Percentiles rank a stretch among this genome's conserved stretches.
phyloP scores from a whole-genome alignment of 768 basidiomycete genomes.

The Hericium erinaceus region DNA sequence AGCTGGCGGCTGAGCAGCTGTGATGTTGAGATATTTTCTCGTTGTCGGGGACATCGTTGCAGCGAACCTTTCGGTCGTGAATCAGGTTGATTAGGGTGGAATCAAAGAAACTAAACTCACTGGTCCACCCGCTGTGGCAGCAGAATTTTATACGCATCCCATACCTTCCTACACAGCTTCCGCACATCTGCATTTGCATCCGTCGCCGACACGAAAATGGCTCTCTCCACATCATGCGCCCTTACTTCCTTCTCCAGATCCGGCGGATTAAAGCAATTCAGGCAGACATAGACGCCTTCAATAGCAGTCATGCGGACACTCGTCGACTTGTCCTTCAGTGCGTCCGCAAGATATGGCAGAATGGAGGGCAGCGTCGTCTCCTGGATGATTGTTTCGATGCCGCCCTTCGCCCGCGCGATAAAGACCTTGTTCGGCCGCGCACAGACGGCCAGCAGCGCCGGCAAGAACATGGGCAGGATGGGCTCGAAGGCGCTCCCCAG shows the following conservation, averaged over 20 bases:
- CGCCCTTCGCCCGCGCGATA: slow-evolving; percentile 51
- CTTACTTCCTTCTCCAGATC: slow-evolving; percentile 64
- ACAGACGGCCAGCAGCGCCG: slow-evolving; percentile 57
- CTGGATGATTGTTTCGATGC: slow-evolving; percentile 54
- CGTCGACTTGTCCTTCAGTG: slow-evolving; percentile 58
- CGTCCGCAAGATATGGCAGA: slow-evolving; percentile 49
- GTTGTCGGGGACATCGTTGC: slow-evolving; percentile 67
- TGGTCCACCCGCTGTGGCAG: slow-evolving; percentile 59
- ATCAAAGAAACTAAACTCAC: slow-evolving; percentile 30
- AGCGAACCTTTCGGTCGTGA: slow-evolving; percentile 43
- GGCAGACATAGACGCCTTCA: slow-evolving; percentile 53
- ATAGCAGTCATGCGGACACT: slow-evolving; percentile 55
- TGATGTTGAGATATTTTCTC: slow-evolving; percentile 24
- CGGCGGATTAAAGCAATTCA: slow-evolving; percentile 73
- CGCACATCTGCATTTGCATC: slow-evolving; percentile 74
- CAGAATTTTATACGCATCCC: slow-evolving; percentile 65
- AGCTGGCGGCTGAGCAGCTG: not conserved
- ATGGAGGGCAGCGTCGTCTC: slow-evolving; percentile 58
- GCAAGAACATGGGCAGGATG: slow-evolving; percentile 57
- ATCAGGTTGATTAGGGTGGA: slow-evolving; percentile 4
- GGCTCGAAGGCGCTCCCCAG: slow-evolving; percentile 59
- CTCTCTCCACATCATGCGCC: slow-evolving; percentile 56
- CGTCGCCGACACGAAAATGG: slow-evolving; percentile 56
- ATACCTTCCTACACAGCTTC: slow-evolving; percentile 58
- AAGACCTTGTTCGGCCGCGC: slow-evolving; percentile 75